phyloP scores from a whole-genome alignment of 306 rosid genomes.

The Casuarina cunninghamiana region DNA sequence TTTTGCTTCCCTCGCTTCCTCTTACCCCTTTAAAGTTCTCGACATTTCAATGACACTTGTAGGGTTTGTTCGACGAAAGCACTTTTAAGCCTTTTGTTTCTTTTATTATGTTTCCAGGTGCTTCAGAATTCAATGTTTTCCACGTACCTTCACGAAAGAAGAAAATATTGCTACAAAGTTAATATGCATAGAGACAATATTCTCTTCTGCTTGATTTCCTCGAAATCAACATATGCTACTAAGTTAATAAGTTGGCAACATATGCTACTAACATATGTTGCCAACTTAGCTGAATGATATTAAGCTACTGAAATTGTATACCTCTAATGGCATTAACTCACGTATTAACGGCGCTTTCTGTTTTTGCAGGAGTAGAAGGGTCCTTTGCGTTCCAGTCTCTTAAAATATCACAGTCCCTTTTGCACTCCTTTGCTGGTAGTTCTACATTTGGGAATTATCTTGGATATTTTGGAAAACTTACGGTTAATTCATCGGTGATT shows the following conservation, averaged over 20 bases:
- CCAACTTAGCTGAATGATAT: not conserved
- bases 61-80: not conserved
- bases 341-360: conserved; percentile 2
- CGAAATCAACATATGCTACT: no score
- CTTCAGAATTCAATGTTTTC: not conserved
- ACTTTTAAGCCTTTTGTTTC: not conserved
- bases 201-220: not conserved
- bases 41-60: not conserved
- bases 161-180: not conserved
- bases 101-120: not conserved
- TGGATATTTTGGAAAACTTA: not conserved
- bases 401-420: not conserved
- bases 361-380: conserved; percentile 11
- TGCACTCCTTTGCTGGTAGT: not conserved
- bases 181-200: not conserved
- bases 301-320: not conserved
- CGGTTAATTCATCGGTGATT: not conserved
- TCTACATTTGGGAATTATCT: not conserved
- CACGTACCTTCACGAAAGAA: not conserved
- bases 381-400: not conserved
- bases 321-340: not conserved
- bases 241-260: not conserved
- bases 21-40: not conserved
- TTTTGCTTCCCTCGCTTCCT: not conserved
- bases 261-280: not conserved